Base-by-base conservation (phyloP, 768 basidiomycete genomes). In the Suillus subluteus region DNA sequence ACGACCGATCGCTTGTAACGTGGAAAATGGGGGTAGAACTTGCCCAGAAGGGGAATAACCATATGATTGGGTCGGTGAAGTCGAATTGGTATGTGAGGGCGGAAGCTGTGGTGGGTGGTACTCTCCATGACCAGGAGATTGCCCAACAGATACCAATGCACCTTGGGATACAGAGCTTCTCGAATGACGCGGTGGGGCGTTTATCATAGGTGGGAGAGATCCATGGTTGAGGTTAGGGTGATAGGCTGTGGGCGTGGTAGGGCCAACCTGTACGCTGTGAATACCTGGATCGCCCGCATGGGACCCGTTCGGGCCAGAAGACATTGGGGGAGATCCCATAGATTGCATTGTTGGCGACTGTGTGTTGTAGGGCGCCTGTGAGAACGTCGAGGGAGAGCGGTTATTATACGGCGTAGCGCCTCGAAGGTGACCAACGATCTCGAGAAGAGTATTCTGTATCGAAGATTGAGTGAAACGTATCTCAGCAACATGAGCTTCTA, bases 401-500 rank as follows among this genome's bases (percentile, higher is more conserved):
- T 83, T 81, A 59, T 74, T 69, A 55, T 83, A 76, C 4, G 83
- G 77, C 35, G 73, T 74, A 23, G 83, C 83, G 68, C 81, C 82
- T n/a, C 93, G 91, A 48, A 98, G 79, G 70, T 93, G 89, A 21
- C 87, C 82, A 62, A 92, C 88, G 66, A 98, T 86, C 73, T 97
- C 96, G 62, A 88, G 81, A 13, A 98, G 83, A 0, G 88, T 91
- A 70, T 82, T 91, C 71, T 94, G 91, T 59, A 97, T 97, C 15
- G 87, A 83, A 37, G 82, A 79, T 75, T 94, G 92, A 0, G 88
- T 84, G 64, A 86, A 83, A 64, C 88, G 88, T 73, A 94, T 93
- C 62, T 95, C 93, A 54, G 91, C 86, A 63, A 97, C 95, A 78
- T 94, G 93, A 35, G 85, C 71, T 78, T 98, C 96, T 64, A 98